Base-by-base conservation (phyloP, 78 protist genomes). In the Andalucia godoyi region DNA sequence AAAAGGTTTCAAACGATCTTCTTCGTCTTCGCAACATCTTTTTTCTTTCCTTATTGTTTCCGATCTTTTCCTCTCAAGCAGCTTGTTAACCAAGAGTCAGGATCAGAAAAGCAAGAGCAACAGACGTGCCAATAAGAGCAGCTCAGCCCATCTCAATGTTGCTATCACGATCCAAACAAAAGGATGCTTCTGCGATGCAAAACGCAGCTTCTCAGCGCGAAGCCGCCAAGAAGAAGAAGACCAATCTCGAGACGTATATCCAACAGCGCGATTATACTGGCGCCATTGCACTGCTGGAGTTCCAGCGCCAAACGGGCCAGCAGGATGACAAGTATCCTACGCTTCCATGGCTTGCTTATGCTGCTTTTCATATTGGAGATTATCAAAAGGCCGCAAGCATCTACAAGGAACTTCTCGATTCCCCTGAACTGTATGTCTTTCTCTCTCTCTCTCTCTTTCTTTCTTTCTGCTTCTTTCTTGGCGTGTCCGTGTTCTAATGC, bases 321-420 rank as follows among this genome's bases (percentile, higher is more conserved):
- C 7, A 5, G 38, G n/a, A 43, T 7, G 65, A 38, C 5, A 51
- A 18, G 32, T 21, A 41, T 38, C 49, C 43, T 9, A 9, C 33
- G 21, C 12, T 21, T 4, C 57, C 18, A 6, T 86, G 92, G 92
- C 41, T 77, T 25, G 85, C 75, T 1, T 86, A 81, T 55, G 17
- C 63, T 43, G 47, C 70, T 2, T 81, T 77, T 43, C 92, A 86
- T 57, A 30, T 64, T 13, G 87, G 92, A 34, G 76, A 86, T 42
- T 81, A 52, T 68, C 2, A 59, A 33, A 54, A 67, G 57, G 79
- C 90, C 3, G 0, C 47, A 17, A 67, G 66, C 37, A 70, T 59
- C 41, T 67, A 67, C 62, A 51, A 57, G 41, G 73, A 67, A 29
- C 5, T 71, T 27, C 57, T 57, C 7, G 45, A 3, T 18, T 17